These are phyloP conservation scores for Wallacemonas rigidus DNA, from an alignment of 208 protist species.

Conservation along the genomic window DNA sequence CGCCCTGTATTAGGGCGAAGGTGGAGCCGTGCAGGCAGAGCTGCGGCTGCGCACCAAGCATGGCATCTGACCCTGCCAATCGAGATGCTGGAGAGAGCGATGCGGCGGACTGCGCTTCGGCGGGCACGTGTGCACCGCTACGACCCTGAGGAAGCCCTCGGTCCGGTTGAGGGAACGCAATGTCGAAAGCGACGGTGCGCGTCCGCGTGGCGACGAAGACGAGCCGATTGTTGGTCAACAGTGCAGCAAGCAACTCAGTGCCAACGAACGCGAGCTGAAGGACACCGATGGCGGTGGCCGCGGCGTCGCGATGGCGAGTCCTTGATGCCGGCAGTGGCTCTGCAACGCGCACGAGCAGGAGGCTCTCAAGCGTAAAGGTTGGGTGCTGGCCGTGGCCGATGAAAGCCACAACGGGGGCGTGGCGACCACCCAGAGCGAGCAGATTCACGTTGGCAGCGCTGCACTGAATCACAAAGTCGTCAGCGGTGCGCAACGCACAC, in stretches of 20 bases:
- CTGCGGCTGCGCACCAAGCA: too few relatives aligned
- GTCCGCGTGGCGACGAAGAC: slow-evolving; percentile 29
- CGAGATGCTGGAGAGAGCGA: too few relatives aligned
- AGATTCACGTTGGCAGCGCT: not conserved
- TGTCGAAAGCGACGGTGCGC: slow-evolving; percentile 30
- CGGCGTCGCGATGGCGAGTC: not conserved
- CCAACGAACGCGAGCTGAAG: slow-evolving; percentile 18
- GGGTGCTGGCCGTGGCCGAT: slow-evolving; percentile 29
- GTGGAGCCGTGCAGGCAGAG: slow-evolving; percentile 26
- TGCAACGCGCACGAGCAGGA: not conserved
- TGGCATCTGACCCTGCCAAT: too few relatives aligned
- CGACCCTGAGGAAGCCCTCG: not conserved
- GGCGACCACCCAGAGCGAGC: slow-evolving; percentile 4
- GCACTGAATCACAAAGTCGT: not conserved
- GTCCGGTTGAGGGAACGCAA: slow-evolving; percentile 19
- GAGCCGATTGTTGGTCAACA: slow-evolving; percentile 30
- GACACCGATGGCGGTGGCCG: not conserved
- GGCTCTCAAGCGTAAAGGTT: slow-evolving; percentile 26
- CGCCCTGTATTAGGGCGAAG: slow-evolving; percentile 34
- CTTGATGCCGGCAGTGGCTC: slow-evolving; percentile 24
- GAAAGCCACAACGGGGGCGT: slow-evolving; percentile 38
- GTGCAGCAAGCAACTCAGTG: slow-evolving; percentile 33
- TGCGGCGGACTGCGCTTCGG: too few relatives aligned
- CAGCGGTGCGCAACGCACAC: not conserved
- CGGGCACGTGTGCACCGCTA: not conserved